Evolutionary conservation across 2,329 filamentous ascomycete genomes (phyloP), one percentile per base, ranked within the genome.

Genomic region (Thermothelomyces thermophilus): DNA sequence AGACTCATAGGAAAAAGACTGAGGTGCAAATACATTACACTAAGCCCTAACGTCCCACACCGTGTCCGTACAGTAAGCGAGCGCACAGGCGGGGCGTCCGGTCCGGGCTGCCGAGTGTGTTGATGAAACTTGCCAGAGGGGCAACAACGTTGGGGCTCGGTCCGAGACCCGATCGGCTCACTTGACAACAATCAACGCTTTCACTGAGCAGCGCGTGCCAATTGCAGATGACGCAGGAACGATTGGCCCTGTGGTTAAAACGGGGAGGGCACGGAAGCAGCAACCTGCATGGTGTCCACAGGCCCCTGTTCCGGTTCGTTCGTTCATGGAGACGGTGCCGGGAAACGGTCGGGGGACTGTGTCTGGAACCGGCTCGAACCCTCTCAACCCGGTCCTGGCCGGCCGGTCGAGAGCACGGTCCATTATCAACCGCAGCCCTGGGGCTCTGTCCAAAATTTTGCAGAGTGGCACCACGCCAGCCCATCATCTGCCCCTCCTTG

Each of bases 351-450:
- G 14, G 40, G 14, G 40, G 31, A 19, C 11, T 35, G 40, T 41
- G 46, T 31, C 50, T 46, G 46, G 45, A 48, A 44, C 41, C 14
- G 8, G n/a, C 17, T 37, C 17, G 41, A 37, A 45, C 16, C 33
- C 8, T 47, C 26, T 11, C 33, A 20, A 8, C 26, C 44, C 19
- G 26, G 28, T 35, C 49, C 44, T 34, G 39, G 49, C 26, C 20
- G n/a, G 10, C 26, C 14, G 45, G 11, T 28, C 36, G 19, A 20
- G 31, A 26, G 13, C 48, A 26, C n/a, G 24, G 31, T 36, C 39
- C 46, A 44, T 43, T 49, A 52, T 52, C 50, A 52, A 42, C 36
- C 14, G 19, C 24, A 14, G 30, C 31, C 46, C 51, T n/a, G 30
- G 30, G 9, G 30, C 30, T 28, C 39, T 46, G 39, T 19, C 41